Evolutionary conservation across 768 basidiomycete species (phyloP), one percentile per base, ranked within the genome.

Genomic region (Mycena chlorophos): DNA sequence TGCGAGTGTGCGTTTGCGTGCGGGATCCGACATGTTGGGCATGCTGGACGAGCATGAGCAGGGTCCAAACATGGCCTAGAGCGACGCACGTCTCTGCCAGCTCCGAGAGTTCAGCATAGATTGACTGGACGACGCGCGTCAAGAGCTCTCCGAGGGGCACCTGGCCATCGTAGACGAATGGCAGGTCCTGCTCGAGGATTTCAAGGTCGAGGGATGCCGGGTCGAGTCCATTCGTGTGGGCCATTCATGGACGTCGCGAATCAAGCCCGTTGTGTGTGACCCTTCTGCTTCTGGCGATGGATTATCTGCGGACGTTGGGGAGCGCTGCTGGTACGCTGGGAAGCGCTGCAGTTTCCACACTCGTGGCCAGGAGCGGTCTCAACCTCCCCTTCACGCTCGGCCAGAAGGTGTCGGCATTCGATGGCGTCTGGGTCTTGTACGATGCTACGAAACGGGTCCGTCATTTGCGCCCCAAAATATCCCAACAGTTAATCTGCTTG

Each of bases 321-420:
- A 89, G 88, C 51, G 90, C 85, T 42, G 94, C 94, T 6, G 94
- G 90, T 40, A n/a, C 77, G 28, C 78, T 94, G 16, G 91, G 92
- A 30, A 89, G 88, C 51, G 90, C 85, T 42, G 94, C 94, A 5
- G 94, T 91, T 40, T 94, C 89, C 37, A 85, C 87, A 6, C 80
- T 97, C n/a, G 91, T 98, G 2, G 89, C 91, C 65, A 96, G 94
- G 65, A 94, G 94, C 6, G 94, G 94, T 23, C 79, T 98, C 14
- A 89, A 88, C 61, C 78, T 95, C 22, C 94, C 95, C 0, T 98
- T 96, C 66, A 82, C 86, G 3, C 80, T 97, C 4, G 94, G 94
- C 30, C 66, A 78, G 26, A 89, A 89, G 61, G 81, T 92, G 45
- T 69, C 79, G 4, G 80, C 84, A 20, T 78, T 84, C 54, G 91